Conservation (phyloP, 1,284 basidiomycete genomes). For the Meira miltonrushii region DNA sequence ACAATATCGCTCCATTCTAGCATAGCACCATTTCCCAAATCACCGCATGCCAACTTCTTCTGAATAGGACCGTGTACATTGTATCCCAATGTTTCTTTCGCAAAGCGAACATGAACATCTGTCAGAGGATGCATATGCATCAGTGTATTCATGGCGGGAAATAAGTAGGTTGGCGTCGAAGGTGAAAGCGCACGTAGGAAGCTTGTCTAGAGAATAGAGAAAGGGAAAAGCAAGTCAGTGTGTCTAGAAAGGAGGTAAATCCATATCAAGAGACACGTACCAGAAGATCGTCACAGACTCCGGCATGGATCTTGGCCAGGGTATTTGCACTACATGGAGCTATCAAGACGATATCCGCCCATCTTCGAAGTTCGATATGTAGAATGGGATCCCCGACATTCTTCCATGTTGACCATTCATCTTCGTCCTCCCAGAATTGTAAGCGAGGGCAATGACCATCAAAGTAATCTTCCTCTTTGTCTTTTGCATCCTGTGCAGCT, state of each 20-base stretch:
- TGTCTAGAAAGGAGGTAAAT: too few relatives aligned
- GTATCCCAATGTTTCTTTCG: conserved; percentile 71
- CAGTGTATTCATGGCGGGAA: conserved; percentile 96
- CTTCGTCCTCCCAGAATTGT: conserved; percentile 78
- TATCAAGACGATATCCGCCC: conserved; percentile 90
- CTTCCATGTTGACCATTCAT: conserved; percentile 75
- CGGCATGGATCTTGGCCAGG: conserved; percentile 81
- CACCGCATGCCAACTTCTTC: conserved; percentile 84
- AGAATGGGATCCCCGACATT: conserved; percentile 84
- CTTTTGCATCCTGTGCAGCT: conserved; percentile 29
- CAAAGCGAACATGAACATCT: conserved; percentile 67
- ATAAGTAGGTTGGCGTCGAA: conserved; percentile 75
- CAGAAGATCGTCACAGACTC: conserved; percentile 81
- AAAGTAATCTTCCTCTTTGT: conserved; percentile 5
- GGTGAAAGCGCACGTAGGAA: conserved; percentile 79
- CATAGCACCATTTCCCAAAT: conserved; percentile 62
- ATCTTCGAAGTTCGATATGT: conserved; percentile 90
- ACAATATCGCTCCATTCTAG: conserved; percentile 43
- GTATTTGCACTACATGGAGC: conserved; percentile 95
- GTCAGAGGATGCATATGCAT: conserved; percentile 97
- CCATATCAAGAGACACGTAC: conserved; percentile 56
- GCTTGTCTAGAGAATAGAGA: conserved; percentile 64
- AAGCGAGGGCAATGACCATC: conserved; percentile 35
- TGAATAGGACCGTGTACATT: conserved; percentile 76
- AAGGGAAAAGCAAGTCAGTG: not conserved